phyloP scores from a whole-genome alignment of 305 asterid species.

The Fraxinus sp. region DNA sequence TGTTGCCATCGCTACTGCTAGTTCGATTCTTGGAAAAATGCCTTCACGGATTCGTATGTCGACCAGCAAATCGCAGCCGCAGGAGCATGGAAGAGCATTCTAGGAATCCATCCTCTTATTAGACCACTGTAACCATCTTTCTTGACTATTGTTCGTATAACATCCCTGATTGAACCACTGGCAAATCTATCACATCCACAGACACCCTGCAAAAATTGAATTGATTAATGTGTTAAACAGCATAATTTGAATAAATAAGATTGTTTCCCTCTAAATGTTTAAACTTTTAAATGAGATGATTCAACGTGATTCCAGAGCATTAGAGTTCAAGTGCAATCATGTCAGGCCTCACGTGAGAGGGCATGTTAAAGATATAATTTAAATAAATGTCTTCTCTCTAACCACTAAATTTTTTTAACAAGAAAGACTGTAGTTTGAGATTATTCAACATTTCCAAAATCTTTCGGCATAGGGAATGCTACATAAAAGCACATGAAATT shows the following conservation, averaged over 20 bases:
- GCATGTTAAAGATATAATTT: background rate
- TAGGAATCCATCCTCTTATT: constrained; percentile 30
- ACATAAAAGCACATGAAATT: background rate
- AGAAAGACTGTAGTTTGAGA: background rate
- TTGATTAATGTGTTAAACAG: background rate
- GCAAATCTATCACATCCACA: constrained; percentile 35
- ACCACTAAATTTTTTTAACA: background rate
- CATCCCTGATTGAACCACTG: constrained; percentile 30
- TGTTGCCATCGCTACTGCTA: background rate
- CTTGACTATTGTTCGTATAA: constrained; percentile 19
- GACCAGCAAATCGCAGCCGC: constrained; percentile 42
- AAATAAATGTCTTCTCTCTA: background rate
- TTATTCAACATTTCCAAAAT: background rate
- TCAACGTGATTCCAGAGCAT: background rate
- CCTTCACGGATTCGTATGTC: constrained; percentile 32
- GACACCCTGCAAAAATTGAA: constrained; percentile 17
- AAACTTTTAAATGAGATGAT: background rate
- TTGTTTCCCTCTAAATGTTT: background rate
- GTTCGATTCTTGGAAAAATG: constrained; percentile 24
- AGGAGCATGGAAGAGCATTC: constrained; percentile 36
- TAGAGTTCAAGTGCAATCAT: background rate
- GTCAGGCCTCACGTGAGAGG: background rate
- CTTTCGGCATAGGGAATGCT: background rate
- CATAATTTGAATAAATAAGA: background rate
- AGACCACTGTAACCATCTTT: constrained; percentile 33